Conservation (phyloP, 2,329 filamentous ascomycete species). For the Trichoderma atrobrunneum region DNA sequence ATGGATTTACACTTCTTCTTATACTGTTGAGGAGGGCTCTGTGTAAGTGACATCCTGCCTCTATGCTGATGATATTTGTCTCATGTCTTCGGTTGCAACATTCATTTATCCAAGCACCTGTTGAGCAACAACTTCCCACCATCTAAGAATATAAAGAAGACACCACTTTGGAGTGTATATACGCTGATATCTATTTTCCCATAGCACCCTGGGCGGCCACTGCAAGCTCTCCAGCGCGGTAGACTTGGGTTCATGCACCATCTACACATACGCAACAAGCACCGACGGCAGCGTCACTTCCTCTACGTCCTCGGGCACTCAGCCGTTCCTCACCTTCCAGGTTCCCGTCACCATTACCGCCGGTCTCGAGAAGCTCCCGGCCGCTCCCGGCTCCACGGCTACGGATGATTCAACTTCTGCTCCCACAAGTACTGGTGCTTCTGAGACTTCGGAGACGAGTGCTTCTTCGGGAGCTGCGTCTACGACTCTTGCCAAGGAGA, state of each 20-base stretch:
- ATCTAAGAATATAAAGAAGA: too few species aligned
- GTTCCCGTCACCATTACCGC: constrained; percentile 38
- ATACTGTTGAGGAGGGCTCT: background rate
- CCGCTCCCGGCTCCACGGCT: constrained; percentile 13
- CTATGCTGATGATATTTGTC: background rate
- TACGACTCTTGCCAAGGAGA: background rate
- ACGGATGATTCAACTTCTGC: constrained; percentile 17
- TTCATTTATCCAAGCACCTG: too few species aligned
- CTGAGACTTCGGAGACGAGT: background rate
- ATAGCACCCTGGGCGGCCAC: constrained; percentile 22
- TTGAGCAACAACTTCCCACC: background rate
- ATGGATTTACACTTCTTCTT: constrained; percentile 11
- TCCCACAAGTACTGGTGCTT: constrained; percentile 8
- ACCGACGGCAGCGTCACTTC: background rate
- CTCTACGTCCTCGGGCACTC: constrained; percentile 2
- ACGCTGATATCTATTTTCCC: too few species aligned
- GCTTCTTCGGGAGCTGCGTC: too few species aligned
- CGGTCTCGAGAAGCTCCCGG: constrained; percentile 36
- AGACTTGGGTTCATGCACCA: constrained; percentile 27
- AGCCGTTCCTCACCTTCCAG: constrained; percentile 25
- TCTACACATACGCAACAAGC: background rate
- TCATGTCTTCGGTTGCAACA: too few species aligned
- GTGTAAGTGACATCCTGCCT: background rate
- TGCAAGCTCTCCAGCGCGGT: constrained; percentile 30
- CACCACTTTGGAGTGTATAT: too few species aligned